Percentiles rank a stretch among this genome's conserved stretches.
Conservation (phyloP, 2,329 filamentous ascomycete species). For the Aspergillus sp. region DNA sequence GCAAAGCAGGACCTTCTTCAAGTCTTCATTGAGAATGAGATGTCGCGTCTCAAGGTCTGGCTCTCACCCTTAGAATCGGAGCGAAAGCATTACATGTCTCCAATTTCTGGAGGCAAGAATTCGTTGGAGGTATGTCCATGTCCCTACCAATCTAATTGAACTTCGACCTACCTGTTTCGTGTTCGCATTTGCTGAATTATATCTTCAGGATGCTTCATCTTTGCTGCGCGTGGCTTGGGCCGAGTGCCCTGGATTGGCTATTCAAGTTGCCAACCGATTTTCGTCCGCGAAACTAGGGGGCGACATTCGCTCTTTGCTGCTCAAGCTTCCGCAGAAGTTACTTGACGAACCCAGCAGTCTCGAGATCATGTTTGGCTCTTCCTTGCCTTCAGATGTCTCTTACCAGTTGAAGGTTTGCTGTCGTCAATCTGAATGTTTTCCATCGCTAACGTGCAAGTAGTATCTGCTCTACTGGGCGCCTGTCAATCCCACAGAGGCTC, state of each 20-base stretch:
- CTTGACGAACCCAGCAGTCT: slow-evolving; percentile 73
- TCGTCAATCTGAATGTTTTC: background rate
- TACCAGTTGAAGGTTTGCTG: slow-evolving; percentile 67
- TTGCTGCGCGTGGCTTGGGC: slow-evolving; percentile 77
- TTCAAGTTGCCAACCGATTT: slow-evolving; percentile 74
- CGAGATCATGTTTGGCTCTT: slow-evolving; percentile 67
- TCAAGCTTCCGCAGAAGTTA: slow-evolving; percentile 76
- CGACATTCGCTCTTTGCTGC: slow-evolving; percentile 69
- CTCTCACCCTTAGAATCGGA: slow-evolving; percentile 66
- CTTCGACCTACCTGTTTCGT: background rate
- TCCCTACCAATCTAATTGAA: background rate
- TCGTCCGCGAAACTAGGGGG: slow-evolving; percentile 60
- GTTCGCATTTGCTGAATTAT: slow-evolving; percentile 6
- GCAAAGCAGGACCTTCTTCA: slow-evolving; percentile 76
- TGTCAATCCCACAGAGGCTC: slow-evolving; percentile 83
- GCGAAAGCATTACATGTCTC: slow-evolving; percentile 43
- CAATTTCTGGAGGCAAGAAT: slow-evolving; percentile 34
- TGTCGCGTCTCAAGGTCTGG: slow-evolving; percentile 79
- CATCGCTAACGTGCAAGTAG: slow-evolving; percentile 36
- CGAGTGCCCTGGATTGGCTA: slow-evolving; percentile 75
- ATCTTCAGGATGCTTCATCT: slow-evolving; percentile 45
- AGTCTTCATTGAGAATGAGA: slow-evolving; percentile 73
- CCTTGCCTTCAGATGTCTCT: slow-evolving; percentile 67
- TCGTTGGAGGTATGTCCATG: slow-evolving; percentile 28
- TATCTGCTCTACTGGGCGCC: slow-evolving; percentile 90